Conservation (phyloP, 2,329 filamentous ascomycete genomes). For the Pyrenophora graminea region DNA sequence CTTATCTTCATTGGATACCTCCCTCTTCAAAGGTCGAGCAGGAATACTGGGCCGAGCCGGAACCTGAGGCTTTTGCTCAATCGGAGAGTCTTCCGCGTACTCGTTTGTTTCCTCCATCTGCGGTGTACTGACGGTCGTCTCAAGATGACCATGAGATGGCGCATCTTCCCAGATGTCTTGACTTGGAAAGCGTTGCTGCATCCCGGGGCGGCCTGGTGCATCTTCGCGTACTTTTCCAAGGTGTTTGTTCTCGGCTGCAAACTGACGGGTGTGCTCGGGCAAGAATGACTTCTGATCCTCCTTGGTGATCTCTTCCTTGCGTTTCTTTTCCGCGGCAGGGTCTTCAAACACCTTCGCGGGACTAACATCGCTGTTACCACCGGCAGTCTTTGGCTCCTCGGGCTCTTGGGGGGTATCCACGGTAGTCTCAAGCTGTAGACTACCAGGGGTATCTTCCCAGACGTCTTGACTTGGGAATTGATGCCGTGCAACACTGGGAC, state of each 20-base stretch:
- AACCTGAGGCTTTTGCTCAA: conserved; percentile 35
- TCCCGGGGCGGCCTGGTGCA: conserved; percentile 53
- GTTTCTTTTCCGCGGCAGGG: conserved; percentile 56
- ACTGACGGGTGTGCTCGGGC: conserved; percentile 54
- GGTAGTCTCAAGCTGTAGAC: conserved; percentile 74
- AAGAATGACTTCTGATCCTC: conserved; percentile 51
- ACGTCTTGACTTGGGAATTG: conserved; percentile 94
- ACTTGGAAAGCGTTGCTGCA: conserved; percentile 80
- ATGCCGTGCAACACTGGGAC: conserved; percentile 54
- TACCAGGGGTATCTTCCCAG: conserved; percentile 94
- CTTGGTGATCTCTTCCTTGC: conserved; percentile 49
- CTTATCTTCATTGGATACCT: conserved; percentile 57
- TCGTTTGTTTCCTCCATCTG: conserved; percentile 55
- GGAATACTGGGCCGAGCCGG: conserved; percentile 39
- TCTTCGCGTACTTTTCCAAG: conserved; percentile 57
- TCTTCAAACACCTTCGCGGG: conserved; percentile 49
- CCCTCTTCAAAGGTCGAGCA: conserved; percentile 42
- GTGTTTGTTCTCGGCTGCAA: conserved; percentile 61
- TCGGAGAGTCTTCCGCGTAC: conserved; percentile 41
- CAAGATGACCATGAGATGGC: conserved; percentile 78
- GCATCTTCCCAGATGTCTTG: conserved; percentile 94
- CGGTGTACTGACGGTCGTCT: conserved; percentile 69
- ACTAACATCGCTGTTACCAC: conserved; percentile 43
- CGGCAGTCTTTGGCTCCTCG: conserved; percentile 50
- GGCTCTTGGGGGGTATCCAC: conserved; percentile 78